Percentiles rank a stretch among this genome's conserved stretches.
phyloP scores from a whole-genome alignment of 345 rosid genomes.

The Passiflora organensis region DNA sequence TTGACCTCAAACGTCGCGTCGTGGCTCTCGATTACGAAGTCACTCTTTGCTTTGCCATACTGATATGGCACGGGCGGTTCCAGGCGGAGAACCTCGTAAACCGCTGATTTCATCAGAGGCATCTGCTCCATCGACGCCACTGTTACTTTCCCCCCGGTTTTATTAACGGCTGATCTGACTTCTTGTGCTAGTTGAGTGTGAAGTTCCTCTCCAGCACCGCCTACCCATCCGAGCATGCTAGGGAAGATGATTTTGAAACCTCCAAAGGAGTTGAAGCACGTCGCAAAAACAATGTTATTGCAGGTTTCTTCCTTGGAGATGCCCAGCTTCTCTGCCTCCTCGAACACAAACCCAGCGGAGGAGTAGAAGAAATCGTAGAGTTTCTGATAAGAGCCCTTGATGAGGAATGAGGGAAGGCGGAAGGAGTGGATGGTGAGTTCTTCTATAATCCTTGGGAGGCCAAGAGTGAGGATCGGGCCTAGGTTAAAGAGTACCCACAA shows the following conservation, averaged over 20 bases:
- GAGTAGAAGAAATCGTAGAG: conserved; percentile 28
- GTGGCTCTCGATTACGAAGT: conserved; percentile 69
- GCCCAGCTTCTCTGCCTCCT: conserved; percentile 30
- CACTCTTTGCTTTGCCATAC: conserved; percentile 66
- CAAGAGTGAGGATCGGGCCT: conserved; percentile 20
- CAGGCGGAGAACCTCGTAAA: conserved; percentile 66
- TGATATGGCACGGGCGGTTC: conserved; percentile 80
- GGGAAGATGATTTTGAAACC: conserved; percentile 33
- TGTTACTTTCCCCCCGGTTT: conserved; percentile 59
- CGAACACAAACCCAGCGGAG: conserved; percentile 12
- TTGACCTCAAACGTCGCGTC: conserved; percentile 65
- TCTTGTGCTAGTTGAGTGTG: conserved; percentile 35
- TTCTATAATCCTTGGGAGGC: conserved; percentile 22
- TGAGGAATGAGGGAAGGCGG: conserved; percentile 20
- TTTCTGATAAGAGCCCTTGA: conserved; percentile 15
- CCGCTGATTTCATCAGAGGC: conserved; percentile 72
- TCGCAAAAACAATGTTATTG: conserved; percentile 36
- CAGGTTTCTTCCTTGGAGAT: conserved; percentile 37
- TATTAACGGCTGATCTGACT: conserved; percentile 29
- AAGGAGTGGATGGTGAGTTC: conserved; percentile 26
- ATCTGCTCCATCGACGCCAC: conserved; percentile 66
- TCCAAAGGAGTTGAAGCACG: conserved; percentile 36
- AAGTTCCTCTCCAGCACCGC: conserved; percentile 24
- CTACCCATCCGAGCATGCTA: conserved; percentile 35
- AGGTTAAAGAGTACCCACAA: conserved; percentile 21